Conservation (phyloP, 2,329 filamentous ascomycete species). For the Cucurbitaria berberidis region DNA sequence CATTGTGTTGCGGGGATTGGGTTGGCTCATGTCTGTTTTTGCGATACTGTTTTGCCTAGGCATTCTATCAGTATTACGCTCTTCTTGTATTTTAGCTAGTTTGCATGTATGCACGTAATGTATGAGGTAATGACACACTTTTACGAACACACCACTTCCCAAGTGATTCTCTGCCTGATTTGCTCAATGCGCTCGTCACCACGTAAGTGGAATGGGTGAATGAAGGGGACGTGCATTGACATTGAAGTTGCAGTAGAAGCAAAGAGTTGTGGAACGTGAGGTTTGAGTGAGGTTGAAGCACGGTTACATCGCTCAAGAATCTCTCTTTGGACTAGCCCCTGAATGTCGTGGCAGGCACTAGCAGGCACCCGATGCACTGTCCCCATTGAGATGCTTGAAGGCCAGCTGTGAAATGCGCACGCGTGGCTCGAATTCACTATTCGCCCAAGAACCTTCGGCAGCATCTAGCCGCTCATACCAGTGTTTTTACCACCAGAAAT, state of each 20-base stretch:
- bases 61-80: slow-evolving; percentile 22
- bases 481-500: not conserved
- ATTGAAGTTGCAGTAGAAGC: slow-evolving; percentile 21
- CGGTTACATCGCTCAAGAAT: slow-evolving; percentile 4
- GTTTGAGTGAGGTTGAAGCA: slow-evolving; percentile 14
- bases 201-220: slow-evolving; percentile 14
- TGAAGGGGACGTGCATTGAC: slow-evolving; percentile 18
- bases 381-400: not conserved
- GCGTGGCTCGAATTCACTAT: not conserved
- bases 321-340: not conserved
- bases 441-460: not conserved
- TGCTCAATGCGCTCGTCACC: not conserved
- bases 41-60: slow-evolving; percentile 19
- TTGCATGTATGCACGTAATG: slow-evolving; percentile 26
- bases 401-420: not conserved
- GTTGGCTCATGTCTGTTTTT: slow-evolving; percentile 18
- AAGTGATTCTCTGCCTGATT: not conserved
- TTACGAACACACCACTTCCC: not conserved
- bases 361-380: not conserved
- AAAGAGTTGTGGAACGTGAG: slow-evolving; percentile 16
- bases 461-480: not conserved
- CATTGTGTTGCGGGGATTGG: slow-evolving; percentile 18
- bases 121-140: slow-evolving; percentile 29
- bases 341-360: not conserved
- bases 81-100: slow-evolving; percentile 34